Conservation (phyloP, 1,284 basidiomycete species). For the Pseudozyma sp. region DNA sequence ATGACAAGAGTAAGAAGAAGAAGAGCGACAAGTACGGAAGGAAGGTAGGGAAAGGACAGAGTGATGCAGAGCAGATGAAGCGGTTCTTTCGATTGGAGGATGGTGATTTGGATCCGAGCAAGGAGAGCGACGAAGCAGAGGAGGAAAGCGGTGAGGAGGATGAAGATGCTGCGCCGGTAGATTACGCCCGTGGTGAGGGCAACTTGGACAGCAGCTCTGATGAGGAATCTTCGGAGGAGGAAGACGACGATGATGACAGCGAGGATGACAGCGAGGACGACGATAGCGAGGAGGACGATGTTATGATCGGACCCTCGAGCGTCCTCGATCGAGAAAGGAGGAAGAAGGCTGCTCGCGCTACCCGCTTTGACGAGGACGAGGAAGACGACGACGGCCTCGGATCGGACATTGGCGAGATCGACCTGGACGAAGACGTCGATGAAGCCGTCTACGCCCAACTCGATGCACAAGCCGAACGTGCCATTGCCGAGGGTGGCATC, state of each 20-base stretch:
- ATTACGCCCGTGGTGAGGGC: slow-evolving; percentile 84
- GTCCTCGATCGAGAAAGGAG: slow-evolving; percentile 44
- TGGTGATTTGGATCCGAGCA: slow-evolving; percentile 71
- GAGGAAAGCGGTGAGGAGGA: slow-evolving; percentile 35
- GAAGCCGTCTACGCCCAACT: slow-evolving; percentile 75
- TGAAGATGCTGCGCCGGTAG: slow-evolving; percentile 70
- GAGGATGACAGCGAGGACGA: slow-evolving; percentile 77
- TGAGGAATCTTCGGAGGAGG: slow-evolving; percentile 47
- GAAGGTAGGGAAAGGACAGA: slow-evolving; percentile 70
- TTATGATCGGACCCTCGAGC: slow-evolving; percentile 54
- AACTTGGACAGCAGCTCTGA: slow-evolving; percentile 60
- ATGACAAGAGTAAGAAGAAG: slow-evolving; percentile 46
- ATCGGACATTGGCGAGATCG: slow-evolving; percentile 71
- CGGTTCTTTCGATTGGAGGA: slow-evolving; percentile 62
- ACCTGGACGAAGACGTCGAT: slow-evolving; percentile 78
- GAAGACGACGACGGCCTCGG: slow-evolving; percentile 49
- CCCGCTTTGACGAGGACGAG: slow-evolving; percentile 37
- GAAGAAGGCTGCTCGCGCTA: slow-evolving; percentile 21
- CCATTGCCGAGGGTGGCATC: slow-evolving; percentile 51
- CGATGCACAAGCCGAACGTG: slow-evolving; percentile 77
- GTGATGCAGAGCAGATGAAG: slow-evolving; percentile 54
- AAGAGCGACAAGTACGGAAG: slow-evolving; percentile 94
- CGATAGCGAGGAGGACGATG: slow-evolving; percentile 52
- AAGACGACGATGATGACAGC: slow-evolving; percentile 39
- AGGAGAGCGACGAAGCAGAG: slow-evolving; percentile 38